A percentile compares a stretch with the other conserved stretches of the same genome.
Conservation (phyloP, 441 rosid genomes). For the Jatropha podagrica region DNA sequence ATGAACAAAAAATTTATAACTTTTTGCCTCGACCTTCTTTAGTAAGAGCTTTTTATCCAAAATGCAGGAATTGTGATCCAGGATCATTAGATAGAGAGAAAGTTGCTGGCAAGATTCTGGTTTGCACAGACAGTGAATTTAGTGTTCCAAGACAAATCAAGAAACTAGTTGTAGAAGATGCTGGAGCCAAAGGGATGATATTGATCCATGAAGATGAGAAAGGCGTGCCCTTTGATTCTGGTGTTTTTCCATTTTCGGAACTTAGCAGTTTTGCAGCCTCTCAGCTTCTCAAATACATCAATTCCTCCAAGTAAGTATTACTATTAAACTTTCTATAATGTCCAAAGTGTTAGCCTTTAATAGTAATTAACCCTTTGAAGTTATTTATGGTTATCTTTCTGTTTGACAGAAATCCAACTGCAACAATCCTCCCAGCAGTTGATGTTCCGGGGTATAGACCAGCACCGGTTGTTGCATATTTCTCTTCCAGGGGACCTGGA, state of each 20-base stretch:
- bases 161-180: constrained; percentile 68
- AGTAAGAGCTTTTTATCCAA: background rate
- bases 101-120: constrained; percentile 59
- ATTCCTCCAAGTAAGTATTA: constrained; percentile 50
- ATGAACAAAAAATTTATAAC: too few relatives aligned
- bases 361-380: background rate
- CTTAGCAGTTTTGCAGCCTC: constrained; percentile 44
- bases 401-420: constrained; percentile 37
- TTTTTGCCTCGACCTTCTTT: background rate
- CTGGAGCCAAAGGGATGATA: constrained; percentile 62
- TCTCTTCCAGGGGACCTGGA: constrained; percentile 81
- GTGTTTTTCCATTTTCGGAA: constrained; percentile 54
- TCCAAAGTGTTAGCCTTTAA: background rate
- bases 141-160: constrained; percentile 37
- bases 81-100: constrained; percentile 60
- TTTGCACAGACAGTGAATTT: constrained; percentile 46
- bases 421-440: constrained; percentile 51
- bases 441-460: constrained; percentile 44
- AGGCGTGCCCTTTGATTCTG: constrained; percentile 60
- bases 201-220: constrained; percentile 39
- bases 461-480: constrained; percentile 69
- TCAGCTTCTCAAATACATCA: constrained; percentile 56
- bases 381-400: background rate
- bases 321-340: background rate
- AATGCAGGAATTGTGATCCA: constrained; percentile 62